phyloP scores from a whole-genome alignment of 345 rosid species.

The Luvunga scandens region DNA sequence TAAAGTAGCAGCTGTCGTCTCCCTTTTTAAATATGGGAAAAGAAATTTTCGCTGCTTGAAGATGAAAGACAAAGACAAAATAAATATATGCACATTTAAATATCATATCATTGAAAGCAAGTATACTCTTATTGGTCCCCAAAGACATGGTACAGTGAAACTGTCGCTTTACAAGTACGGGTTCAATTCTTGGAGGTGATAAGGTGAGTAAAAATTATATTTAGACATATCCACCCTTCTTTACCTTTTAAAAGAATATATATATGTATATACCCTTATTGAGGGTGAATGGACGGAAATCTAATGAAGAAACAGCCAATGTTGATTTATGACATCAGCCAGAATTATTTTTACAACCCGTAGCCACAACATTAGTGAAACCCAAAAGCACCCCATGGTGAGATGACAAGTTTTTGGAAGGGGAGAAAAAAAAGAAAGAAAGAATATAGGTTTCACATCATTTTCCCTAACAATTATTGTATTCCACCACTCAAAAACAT shows the following conservation, averaged over 20 bases:
- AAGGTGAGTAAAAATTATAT: too few relatives aligned
- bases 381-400: slow-evolving; percentile 9
- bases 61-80: background rate
- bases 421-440: background rate
- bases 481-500: slow-evolving; percentile 26
- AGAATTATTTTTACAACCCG: slow-evolving; percentile 45
- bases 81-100: background rate
- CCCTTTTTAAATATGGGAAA: too few relatives aligned
- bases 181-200: too few relatives aligned
- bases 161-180: too few relatives aligned
- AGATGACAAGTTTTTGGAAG: background rate
- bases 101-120: slow-evolving; percentile 2
- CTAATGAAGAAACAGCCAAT: slow-evolving; percentile 9
- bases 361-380: slow-evolving; percentile 26
- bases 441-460: background rate
- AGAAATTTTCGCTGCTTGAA: background rate
- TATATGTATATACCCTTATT: too few relatives aligned
- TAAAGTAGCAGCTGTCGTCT: too few relatives aligned
- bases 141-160: too few relatives aligned
- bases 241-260: too few relatives aligned
- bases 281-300: background rate
- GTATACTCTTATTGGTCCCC: too few relatives aligned
- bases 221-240: too few relatives aligned
- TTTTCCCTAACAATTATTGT: slow-evolving; percentile 30
- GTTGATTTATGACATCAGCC: slow-evolving; percentile 21